These are phyloP conservation scores for Hypoxylon sp. DNA, from an alignment of 2,329 filamentous ascomycete genomes.

Conservation along the genomic window DNA sequence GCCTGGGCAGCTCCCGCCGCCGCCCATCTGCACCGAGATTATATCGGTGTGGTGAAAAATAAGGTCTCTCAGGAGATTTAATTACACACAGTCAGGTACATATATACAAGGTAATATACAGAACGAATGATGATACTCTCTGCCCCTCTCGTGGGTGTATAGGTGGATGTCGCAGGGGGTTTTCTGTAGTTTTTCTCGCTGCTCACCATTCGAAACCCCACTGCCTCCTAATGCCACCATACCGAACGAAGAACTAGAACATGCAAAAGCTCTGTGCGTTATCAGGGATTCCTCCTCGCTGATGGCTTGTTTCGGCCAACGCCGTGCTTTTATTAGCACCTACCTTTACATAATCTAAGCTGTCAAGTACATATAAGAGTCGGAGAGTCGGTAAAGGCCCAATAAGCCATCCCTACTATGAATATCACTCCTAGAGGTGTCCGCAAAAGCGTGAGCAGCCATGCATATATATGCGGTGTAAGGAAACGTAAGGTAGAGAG, in stretches of 20 bases:
- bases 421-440: slow-evolving; percentile 45
- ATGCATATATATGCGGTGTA: slow-evolving; percentile 46
- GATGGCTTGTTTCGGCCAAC: slow-evolving; percentile 44
- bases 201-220: slow-evolving; percentile 46
- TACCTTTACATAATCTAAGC: slow-evolving; percentile 37
- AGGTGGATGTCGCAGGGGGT: slow-evolving; percentile 47
- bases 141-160: slow-evolving; percentile 46
- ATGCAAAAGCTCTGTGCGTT: slow-evolving; percentile 38
- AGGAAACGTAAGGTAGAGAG: slow-evolving; percentile 28
- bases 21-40: slow-evolving; percentile 22
- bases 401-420: slow-evolving; percentile 11
- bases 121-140: slow-evolving; percentile 41
- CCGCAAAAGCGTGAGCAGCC: slow-evolving; percentile 43
- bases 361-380: slow-evolving; percentile 22
- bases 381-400: slow-evolving; percentile 42
- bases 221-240: slow-evolving; percentile 52
- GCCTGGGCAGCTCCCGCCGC: slow-evolving; percentile 5
- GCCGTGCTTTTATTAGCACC: slow-evolving; percentile 45
- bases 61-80: slow-evolving; percentile 28
- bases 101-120: slow-evolving; percentile 37
- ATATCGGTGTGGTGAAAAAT: slow-evolving; percentile 28
- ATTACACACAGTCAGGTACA: slow-evolving; percentile 35
- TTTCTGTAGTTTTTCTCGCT: slow-evolving; percentile 35
- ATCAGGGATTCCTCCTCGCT: slow-evolving; percentile 39
- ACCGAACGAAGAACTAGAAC: slow-evolving; percentile 49